Evolutionary conservation across 2,329 filamentous ascomycete genomes (phyloP).

Genomic region (Apiospora koreana): DNA sequence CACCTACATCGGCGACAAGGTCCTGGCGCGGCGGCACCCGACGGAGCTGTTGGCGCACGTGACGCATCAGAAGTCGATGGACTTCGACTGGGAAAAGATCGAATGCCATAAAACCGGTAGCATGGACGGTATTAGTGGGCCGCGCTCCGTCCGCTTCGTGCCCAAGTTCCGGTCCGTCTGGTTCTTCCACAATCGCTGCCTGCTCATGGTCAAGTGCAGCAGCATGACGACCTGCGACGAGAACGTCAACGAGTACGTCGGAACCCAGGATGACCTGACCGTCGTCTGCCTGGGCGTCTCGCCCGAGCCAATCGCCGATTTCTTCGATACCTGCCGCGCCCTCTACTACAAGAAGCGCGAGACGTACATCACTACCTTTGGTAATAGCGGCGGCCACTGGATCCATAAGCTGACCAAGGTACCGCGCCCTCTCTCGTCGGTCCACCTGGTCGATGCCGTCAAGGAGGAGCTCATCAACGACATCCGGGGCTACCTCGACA

Average conservation of each 20-base stretch:
- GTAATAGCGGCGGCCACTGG: slow-evolving; percentile 3
- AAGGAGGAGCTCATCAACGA: slow-evolving; percentile 2
- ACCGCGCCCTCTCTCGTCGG: not conserved
- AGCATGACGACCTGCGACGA: not conserved
- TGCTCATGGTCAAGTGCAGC: not conserved
- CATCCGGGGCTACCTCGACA: not conserved
- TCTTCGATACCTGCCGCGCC: not conserved
- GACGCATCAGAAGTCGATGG: not conserved
- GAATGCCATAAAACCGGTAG: not conserved
- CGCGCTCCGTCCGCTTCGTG: not conserved
- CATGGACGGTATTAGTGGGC: not conserved
- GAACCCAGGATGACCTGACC: not conserved
- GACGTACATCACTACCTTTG: not conserved
- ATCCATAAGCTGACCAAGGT: not conserved
- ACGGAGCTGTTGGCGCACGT: not conserved
- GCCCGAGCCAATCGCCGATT: not conserved
- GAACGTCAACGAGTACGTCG: not conserved
- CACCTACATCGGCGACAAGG: not conserved
- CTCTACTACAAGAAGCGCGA: not conserved
- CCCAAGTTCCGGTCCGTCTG: slow-evolving; percentile 1
- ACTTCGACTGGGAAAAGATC: not conserved
- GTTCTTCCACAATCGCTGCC: not conserved
- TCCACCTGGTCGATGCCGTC: slow-evolving; percentile 1
- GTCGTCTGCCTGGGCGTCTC: not conserved
- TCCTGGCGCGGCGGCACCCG: not conserved